Evolutionary conservation across 352 stramenopile genomes (phyloP).

Genomic region (Vaucheria bursata): DNA sequence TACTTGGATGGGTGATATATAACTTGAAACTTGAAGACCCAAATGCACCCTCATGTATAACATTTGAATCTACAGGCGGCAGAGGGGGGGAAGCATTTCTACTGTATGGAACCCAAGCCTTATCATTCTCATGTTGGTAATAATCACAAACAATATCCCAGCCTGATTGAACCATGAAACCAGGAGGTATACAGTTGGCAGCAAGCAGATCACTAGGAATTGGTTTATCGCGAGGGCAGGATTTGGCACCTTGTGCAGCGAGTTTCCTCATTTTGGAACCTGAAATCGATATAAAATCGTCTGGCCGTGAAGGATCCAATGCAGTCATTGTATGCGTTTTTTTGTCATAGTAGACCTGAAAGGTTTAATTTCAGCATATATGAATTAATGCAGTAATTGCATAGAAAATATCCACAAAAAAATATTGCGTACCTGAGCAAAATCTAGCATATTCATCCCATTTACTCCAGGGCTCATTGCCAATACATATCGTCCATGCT

Average conservation of each 20-base stretch:
- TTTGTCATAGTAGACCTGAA: slow-evolving; percentile 79
- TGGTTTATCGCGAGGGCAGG: slow-evolving; percentile 67
- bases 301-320: slow-evolving; percentile 72
- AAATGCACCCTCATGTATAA: slow-evolving; percentile 60
- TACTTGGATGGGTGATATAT: slow-evolving; percentile 54
- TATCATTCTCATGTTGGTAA: slow-evolving; percentile 63
- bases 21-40: slow-evolving; percentile 61
- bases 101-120: slow-evolving; percentile 12
- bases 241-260: slow-evolving; percentile 80
- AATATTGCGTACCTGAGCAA: slow-evolving; percentile 49
- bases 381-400: slow-evolving; percentile 67
- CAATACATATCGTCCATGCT: slow-evolving; percentile 92
- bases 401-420: no score
- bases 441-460: slow-evolving; percentile 77
- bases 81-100: slow-evolving; percentile 48
- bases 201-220: slow-evolving; percentile 71
- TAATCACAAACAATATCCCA: slow-evolving; percentile 98
- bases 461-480: slow-evolving; percentile 89
- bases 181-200: slow-evolving; percentile 85
- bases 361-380: slow-evolving; percentile 68
- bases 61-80: slow-evolving; percentile 66
- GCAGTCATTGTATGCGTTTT: slow-evolving; percentile 95
- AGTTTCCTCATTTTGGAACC: slow-evolving; percentile 92
- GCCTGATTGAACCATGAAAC: slow-evolving; percentile 95
- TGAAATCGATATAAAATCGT: slow-evolving; percentile 96